phyloP scores from a whole-genome alignment of 768 basidiomycete species.

The Lactarius tabidus region DNA sequence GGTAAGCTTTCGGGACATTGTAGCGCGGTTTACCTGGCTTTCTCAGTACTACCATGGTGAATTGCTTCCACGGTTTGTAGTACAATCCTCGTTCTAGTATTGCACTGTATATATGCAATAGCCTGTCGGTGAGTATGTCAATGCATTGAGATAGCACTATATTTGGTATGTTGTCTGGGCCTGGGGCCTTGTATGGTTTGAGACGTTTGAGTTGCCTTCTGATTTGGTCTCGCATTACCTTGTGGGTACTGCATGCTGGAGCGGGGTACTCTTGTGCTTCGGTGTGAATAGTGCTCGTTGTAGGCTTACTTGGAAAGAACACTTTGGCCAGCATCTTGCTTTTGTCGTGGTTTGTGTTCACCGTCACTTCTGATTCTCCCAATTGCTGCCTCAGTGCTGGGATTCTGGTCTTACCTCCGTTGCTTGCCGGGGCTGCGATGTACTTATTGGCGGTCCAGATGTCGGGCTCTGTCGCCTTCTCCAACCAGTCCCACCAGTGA shows the following conservation, averaged over 20 bases:
- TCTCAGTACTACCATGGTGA: not conserved
- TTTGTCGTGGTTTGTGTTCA: constrained; percentile 20
- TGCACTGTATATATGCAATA: constrained; percentile 19
- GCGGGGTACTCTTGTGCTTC: no score
- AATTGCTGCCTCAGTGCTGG: constrained; percentile 17
- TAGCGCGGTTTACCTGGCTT: not conserved
- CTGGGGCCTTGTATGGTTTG: constrained; percentile 31
- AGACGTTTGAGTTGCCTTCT: constrained; percentile 31
- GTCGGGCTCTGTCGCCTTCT: constrained; percentile 12
- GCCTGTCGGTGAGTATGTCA: constrained; percentile 27
- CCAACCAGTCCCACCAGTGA: constrained; percentile 31
- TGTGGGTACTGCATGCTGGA: no score
- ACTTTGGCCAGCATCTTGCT: constrained; percentile 23
- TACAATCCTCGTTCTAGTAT: not conserved
- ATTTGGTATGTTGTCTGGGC: constrained; percentile 33
- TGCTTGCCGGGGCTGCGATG: constrained; percentile 1
- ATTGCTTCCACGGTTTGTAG: not conserved
- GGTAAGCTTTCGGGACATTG: not conserved
- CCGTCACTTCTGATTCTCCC: not conserved
- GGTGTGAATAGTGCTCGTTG: no score
- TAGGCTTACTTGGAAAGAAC: constrained; percentile 33
- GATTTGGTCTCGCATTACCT: no score
- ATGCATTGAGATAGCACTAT: constrained; percentile 31
- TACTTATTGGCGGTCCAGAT: constrained; percentile 28
- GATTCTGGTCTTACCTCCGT: constrained; percentile 24